Base-by-base conservation (phyloP, 805 yeast species). In the Candida tammaniensis region DNA sequence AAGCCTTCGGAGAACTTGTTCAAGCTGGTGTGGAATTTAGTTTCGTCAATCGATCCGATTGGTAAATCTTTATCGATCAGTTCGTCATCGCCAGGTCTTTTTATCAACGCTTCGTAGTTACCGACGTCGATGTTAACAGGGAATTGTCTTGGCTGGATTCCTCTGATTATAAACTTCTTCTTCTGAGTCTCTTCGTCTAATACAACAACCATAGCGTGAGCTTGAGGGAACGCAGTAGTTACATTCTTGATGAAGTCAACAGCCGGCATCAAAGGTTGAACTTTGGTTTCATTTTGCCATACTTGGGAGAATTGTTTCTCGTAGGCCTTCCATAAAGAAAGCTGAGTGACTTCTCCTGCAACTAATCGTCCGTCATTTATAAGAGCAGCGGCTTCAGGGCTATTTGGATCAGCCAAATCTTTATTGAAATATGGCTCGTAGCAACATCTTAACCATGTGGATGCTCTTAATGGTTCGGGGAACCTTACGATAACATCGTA, bases 231-330 rank as follows among this genome's bases (percentile, higher is more conserved):
- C 1, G 96, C 95, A 40, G 78, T 77, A 21, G 89, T 82, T 14
- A 91, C 98, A 53, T 93, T 91, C 50, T 91, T 87, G 56, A 93
- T 93, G 57, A 93, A 93, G 46, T 93, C 98, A 9, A 93, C 97
- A 0, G 98, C 98, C 1, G 96, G 95, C 20, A 91, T 69, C 31
- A 91, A 64, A 16, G 55, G 55, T 31, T 57, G 60, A 46, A 45
- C 58, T 27, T 54, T 55, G 1, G 47, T 40, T 17, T 54, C 46
- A 24, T 53, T 53, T 46, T 78, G 76, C 48, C 80, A 74, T 35
- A 74, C 76, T 35, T 72, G 74, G 41, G 82, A 82, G 51, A 93
- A 93, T 55, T 84, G 93, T 10, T 79, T 67, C 57, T 93, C 98
- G 61, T 93, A 93, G 1, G 95, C 79, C 57, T 88, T 86, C 98